Conservation (phyloP, 345 rosid species). For the Cochlearia excelsa region DNA sequence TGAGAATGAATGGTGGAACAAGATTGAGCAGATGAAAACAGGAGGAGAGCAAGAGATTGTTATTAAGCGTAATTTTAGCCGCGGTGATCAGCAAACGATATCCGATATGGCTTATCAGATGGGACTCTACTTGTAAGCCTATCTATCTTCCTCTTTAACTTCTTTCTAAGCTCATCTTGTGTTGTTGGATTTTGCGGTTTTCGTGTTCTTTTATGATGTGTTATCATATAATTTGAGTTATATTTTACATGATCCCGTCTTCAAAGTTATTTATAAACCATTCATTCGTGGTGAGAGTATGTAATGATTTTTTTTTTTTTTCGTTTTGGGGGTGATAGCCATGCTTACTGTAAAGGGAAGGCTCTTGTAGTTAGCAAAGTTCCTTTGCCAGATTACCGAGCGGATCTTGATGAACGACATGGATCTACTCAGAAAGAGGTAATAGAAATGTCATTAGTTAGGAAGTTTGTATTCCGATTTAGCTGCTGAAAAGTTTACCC, state of each 20-base stretch:
- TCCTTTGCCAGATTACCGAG: slow-evolving; percentile 85
- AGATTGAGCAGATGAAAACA: slow-evolving; percentile 64
- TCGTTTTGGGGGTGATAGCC: slow-evolving; percentile 57
- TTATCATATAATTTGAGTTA: neutral
- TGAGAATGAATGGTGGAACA: slow-evolving; percentile 84
- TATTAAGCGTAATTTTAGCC: slow-evolving; percentile 63
- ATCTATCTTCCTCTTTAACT: neutral
- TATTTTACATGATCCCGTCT: too few relatives aligned
- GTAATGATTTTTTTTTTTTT: slow-evolving; percentile 18
- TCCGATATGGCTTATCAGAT: slow-evolving; percentile 68
- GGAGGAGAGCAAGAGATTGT: slow-evolving; percentile 75
- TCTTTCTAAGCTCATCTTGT: neutral
- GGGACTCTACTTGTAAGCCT: slow-evolving; percentile 85
- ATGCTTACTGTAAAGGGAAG: slow-evolving; percentile 89
- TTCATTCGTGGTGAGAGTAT: neutral
- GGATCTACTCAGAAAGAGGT: slow-evolving; percentile 93
- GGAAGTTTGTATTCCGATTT: neutral
- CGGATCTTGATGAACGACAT: slow-evolving; percentile 90
- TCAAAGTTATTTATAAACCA: neutral
- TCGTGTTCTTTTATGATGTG: neutral
- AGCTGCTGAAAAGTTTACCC: slow-evolving; percentile 7
- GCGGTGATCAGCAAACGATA: slow-evolving; percentile 64
- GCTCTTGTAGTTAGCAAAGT: slow-evolving; percentile 88
- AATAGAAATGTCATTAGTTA: slow-evolving; percentile 6
- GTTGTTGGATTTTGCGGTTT: neutral